phyloP scores from a whole-genome alignment of 805 yeast species.

The Sugiyamaella valdiviana region DNA sequence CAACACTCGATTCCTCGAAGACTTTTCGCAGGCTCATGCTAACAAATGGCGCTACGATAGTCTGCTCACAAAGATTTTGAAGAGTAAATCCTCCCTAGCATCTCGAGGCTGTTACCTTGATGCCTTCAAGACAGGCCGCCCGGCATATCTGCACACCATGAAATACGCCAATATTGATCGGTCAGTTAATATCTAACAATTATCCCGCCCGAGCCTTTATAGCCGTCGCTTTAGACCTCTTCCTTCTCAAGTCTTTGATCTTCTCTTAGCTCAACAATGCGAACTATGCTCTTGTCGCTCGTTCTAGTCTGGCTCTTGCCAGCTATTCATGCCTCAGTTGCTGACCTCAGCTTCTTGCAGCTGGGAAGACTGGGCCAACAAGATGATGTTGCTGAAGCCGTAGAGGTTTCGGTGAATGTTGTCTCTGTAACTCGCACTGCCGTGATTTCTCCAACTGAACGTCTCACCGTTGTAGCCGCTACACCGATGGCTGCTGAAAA shows the following conservation, averaged over 20 bases:
- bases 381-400: background rate
- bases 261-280: background rate
- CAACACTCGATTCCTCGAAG: too few relatives aligned
- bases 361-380: background rate
- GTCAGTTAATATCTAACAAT: background rate
- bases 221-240: background rate
- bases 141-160: background rate
- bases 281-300: conserved; percentile 1
- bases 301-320: too few relatives aligned
- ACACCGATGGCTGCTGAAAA: background rate
- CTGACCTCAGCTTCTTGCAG: conserved; percentile 3
- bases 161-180: background rate
- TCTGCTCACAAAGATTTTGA: too few relatives aligned
- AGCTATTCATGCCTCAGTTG: conserved; percentile 4
- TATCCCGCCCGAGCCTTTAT: background rate
- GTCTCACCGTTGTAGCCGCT: background rate
- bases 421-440: background rate
- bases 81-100: too few relatives aligned
- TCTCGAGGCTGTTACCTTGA: too few relatives aligned
- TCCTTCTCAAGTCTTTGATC: background rate
- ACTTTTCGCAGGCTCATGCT: too few relatives aligned
- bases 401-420: background rate
- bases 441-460: background rate
- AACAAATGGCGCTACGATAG: too few relatives aligned
- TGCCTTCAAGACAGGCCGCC: too few relatives aligned